Percentiles rank a stretch among this genome's conserved stretches.
phyloP scores from a whole-genome alignment of 331 rosid species.

The Pyrus hybrid region DNA sequence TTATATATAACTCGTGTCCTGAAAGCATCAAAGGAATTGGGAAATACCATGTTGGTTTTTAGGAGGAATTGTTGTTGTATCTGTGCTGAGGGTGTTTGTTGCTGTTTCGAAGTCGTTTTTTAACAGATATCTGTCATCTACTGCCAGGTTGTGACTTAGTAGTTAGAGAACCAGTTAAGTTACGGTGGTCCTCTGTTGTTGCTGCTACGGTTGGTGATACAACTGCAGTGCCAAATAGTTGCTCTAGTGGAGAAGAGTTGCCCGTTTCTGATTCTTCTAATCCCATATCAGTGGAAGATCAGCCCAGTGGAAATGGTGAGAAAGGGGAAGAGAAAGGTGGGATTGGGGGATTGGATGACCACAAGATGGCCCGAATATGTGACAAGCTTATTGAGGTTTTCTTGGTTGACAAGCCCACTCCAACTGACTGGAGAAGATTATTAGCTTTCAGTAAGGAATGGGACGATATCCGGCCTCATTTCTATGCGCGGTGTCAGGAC shows the following conservation, averaged over 20 bases:
- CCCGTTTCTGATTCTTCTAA: conserved; percentile 17
- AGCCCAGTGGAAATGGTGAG: conserved; percentile 14
- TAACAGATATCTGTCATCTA: background rate
- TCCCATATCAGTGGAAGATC: conserved; percentile 2
- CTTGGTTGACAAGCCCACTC: conserved; percentile 79
- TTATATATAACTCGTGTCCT: background rate
- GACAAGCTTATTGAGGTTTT: conserved; percentile 87
- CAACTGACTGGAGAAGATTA: conserved; percentile 82
- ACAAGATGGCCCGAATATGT: conserved; percentile 46
- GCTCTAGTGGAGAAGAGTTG: conserved; percentile 15
- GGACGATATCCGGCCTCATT: conserved; percentile 66
- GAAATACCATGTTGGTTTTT: background rate
- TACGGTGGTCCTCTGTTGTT: conserved; percentile 10
- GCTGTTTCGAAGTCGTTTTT: background rate
- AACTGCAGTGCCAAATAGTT: conserved; percentile 14
- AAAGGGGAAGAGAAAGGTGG: conserved; percentile 10
- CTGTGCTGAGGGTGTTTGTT: background rate
- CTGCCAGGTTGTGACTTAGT: conserved; percentile 28
- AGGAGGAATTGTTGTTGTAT: background rate
- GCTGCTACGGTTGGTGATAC: conserved; percentile 22
- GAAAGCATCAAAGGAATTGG: background rate
- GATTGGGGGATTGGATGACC: conserved; percentile 30
- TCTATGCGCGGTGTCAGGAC: conserved; percentile 46
- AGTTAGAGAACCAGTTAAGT: conserved; percentile 20
- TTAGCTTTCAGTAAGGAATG: conserved; percentile 83